Evolutionary conservation across 2,329 filamentous ascomycete genomes (phyloP).

Genomic region (Saccharata proteae): DNA sequence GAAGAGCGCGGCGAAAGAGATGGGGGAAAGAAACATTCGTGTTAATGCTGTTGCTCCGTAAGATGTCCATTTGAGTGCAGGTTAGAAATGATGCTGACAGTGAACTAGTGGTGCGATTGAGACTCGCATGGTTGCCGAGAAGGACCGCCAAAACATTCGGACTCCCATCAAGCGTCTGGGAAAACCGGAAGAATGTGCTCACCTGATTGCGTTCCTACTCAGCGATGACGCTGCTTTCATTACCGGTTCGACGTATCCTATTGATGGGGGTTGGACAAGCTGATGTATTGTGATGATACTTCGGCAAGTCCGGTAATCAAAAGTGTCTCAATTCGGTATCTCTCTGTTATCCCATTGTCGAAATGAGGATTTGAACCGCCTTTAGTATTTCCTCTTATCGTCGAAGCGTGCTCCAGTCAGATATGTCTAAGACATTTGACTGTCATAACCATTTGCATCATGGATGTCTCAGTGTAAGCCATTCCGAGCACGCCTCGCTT

Average conservation of each 20-base stretch:
- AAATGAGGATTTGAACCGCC: too few relatives aligned
- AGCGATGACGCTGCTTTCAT: constrained; percentile 31
- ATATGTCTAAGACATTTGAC: too few relatives aligned
- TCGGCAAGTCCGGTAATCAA: too few relatives aligned
- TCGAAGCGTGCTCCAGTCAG: too few relatives aligned
- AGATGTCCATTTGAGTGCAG: constrained; percentile 11
- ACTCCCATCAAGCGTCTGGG: constrained; percentile 9
- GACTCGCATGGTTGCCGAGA: constrained; percentile 14
- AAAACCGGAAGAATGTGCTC: constrained; percentile 20
- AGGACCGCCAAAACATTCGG: constrained; percentile 1
- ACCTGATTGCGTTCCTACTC: constrained; percentile 29
- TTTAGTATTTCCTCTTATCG: too few relatives aligned
- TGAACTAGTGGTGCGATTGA: constrained; percentile 11
- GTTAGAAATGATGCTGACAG: not conserved
- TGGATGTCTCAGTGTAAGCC: too few relatives aligned
- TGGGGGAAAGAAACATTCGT: constrained; percentile 19
- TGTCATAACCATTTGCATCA: too few relatives aligned
- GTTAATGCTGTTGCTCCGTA: constrained; percentile 31
- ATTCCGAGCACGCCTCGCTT: too few relatives aligned
- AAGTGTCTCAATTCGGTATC: too few relatives aligned
- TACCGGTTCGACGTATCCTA: constrained; percentile 27
- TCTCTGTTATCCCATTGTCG: too few relatives aligned
- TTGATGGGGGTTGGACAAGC: constrained; percentile 26
- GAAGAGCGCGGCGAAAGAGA: constrained; percentile 25
- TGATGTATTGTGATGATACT: too few relatives aligned